phyloP scores from a whole-genome alignment of 192 early-diverging fungal genomes.

The Obelidium mucronatum region DNA sequence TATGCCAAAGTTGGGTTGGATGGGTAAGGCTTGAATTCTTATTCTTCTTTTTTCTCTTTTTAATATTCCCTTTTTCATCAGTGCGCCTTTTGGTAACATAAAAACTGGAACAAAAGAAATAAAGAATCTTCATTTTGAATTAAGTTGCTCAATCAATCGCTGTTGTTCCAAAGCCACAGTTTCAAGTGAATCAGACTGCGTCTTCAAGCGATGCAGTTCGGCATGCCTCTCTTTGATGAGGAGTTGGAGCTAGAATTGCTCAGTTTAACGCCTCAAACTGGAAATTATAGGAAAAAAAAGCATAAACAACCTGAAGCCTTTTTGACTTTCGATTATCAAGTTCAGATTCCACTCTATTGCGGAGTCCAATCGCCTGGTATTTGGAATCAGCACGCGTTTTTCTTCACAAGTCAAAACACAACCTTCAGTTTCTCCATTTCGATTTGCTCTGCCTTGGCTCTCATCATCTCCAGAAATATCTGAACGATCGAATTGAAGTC shows the following conservation, averaged over 20 bases:
- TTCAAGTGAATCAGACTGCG: slow-evolving; percentile 49
- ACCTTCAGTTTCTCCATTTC: slow-evolving; percentile 63
- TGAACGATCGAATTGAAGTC: slow-evolving; percentile 55
- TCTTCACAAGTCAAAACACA: background rate
- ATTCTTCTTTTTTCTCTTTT: background rate
- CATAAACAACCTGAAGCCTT: slow-evolving; percentile 27
- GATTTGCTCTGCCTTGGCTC: slow-evolving; percentile 58
- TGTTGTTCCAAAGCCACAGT: slow-evolving; percentile 51
- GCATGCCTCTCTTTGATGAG: slow-evolving; percentile 52
- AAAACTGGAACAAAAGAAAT: background rate
- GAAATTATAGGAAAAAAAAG: background rate
- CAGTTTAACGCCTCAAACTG: background rate
- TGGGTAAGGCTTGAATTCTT: slow-evolving; percentile 19
- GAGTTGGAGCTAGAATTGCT: slow-evolving; percentile 30
- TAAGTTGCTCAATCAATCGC: slow-evolving; percentile 48
- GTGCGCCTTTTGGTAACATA: no score
- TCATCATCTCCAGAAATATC: slow-evolving; percentile 49
- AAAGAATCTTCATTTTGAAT: slow-evolving; percentile 43
- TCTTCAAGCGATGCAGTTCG: slow-evolving; percentile 50
- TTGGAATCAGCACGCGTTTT: background rate
- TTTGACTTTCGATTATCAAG: slow-evolving; percentile 43
- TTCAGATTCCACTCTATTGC: slow-evolving; percentile 56
- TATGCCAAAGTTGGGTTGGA: slow-evolving; percentile 62
- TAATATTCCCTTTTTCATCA: no score
- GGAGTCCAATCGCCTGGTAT: slow-evolving; percentile 54